Base-by-base conservation (phyloP, 805 yeast species). In the Tetrapisispora taiwanensis region DNA sequence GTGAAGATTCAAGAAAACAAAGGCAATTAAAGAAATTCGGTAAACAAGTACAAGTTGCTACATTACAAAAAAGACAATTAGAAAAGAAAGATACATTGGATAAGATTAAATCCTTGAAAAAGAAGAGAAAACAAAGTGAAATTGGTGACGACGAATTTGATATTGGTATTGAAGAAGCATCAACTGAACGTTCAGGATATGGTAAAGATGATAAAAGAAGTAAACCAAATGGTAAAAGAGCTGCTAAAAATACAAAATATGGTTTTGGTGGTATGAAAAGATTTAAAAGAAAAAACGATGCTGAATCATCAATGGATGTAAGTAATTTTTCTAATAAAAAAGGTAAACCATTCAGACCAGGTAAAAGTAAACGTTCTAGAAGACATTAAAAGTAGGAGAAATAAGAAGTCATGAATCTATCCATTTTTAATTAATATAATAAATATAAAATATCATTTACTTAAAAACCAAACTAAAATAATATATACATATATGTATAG, bases 21-120 rank as follows among this genome's bases (percentile, higher is more conserved):
- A 80, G 98, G 68, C 81, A 84, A 51, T 76, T 90, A 63, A 90
- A 90, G 82, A 90, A 90, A 72, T 90, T 87, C 55, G 97, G 97
- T 68, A 90, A 90, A 69, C 95, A 90, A 71, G 97, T 89, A 28
- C 96, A 89, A 72, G 78, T 84, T 56, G 95, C 86, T 52, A 88
- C 95, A 36, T 73, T 89, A 59, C 96, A 89, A 69, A 86, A 84
- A 56, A 83, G 97, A 69, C 94, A 86, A 62, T 81, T 84, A 71
- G 92, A 88, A 56, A 90, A 90, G 81, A 79, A 77, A 60, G 95
- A 87, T 20, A 80, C 95, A 18, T 67, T 90, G 53, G 95, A 89
- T 20, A 84, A 83, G 70, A 86, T 90, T 65, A 89, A 88, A 67
- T 74, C 84, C n/a, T 75, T 92, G 59, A 87, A 86, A 75, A 81